Evolutionary conservation across 768 basidiomycete species (phyloP), one percentile per base, ranked within the genome.

Genomic region (Suillus weaverae): DNA sequence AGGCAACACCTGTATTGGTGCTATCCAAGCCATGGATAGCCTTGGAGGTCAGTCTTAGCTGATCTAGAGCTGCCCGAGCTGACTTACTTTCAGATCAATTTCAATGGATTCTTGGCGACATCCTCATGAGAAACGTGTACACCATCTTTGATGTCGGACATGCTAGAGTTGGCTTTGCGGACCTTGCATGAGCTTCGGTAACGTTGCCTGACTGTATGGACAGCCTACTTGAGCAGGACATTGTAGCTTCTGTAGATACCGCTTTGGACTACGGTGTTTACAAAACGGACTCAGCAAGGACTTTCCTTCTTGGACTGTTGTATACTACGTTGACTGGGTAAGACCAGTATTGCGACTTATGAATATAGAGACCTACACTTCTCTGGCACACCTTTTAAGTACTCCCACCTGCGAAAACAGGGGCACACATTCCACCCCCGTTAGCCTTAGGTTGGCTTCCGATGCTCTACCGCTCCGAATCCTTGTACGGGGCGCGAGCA

Each of bases 61-160:
- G 32, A 10, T 33, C 16, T n/a, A 63, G 32, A 32, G 11, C n/a
- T 20, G 41, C 7, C 3, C 16, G 18, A 43, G 13, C 14, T 35
- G 43, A 38, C 50, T 62, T 39, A 9, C 22, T 35, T 46, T 32
- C 53, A 76, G 69, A 64, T 33, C 73, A 70, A 16, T 50, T 26
- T 50, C 14, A 26, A 50, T 79, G 77, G 78, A 71, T 80, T 59
- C 41, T 80, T 36, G 79, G 79, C 6, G 78, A 78, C 39, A 68
- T 73, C 9, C 83, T 85, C 74, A 67, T 84, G 66, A 77, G 74
- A 67, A 81, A 80, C 60, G 80, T 83, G 32, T 85, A 82, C 66
- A 74, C 81, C 10, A 72, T 75, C 16, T 84, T 84, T 65, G 80
- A 83, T 67, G 62, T 79, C 33, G 80, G 75, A 5, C 73, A 76